A percentile compares a stretch with the other conserved stretches of the same genome.
Evolutionary conservation across 192 early-diverging fungal genomes (phyloP).

Genomic region (Geranomyces variabilis): DNA sequence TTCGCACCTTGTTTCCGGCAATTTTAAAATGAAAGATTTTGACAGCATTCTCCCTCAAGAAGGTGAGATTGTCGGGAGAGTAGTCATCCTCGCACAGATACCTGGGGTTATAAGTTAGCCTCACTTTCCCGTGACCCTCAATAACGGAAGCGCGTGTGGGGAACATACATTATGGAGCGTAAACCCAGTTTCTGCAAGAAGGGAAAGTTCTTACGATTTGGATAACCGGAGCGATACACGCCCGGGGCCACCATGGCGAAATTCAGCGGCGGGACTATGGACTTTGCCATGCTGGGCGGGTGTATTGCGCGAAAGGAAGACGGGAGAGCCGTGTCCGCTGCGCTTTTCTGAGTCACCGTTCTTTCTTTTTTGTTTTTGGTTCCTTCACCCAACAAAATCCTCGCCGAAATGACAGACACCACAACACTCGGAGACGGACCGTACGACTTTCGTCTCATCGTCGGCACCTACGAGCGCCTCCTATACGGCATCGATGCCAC

Average conservation of each 20-base stretch:
- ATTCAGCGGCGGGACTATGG: constrained; percentile 54
- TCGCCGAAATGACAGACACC: not conserved
- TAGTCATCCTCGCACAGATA: constrained; percentile 94
- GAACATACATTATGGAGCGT: constrained; percentile 80
- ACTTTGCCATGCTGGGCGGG: not conserved
- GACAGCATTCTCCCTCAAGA: constrained; percentile 77
- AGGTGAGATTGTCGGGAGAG: constrained; percentile 84
- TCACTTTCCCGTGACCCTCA: not conserved
- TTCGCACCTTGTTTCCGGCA: constrained; percentile 85
- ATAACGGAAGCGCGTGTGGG: not conserved
- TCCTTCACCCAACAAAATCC: too few species aligned
- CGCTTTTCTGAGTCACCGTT: too few species aligned
- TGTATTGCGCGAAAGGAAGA: too few species aligned
- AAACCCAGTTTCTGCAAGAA: constrained; percentile 88
- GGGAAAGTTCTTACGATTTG: constrained; percentile 87
- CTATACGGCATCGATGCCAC: constrained; percentile 86
- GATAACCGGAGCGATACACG: constrained; percentile 93
- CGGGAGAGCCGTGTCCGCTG: too few species aligned
- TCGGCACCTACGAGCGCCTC: constrained; percentile 94
- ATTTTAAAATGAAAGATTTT: constrained; percentile 86
- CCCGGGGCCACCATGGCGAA: constrained; percentile 94
- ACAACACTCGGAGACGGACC: not conserved
- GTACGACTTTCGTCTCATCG: constrained; percentile 42
- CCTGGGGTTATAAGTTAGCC: constrained; percentile 38
- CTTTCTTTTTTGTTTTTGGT: too few species aligned